These are phyloP conservation scores for Penicillium goetzii DNA, from an alignment of 495 filamentous ascomycete genomes.

Conservation along the genomic window DNA sequence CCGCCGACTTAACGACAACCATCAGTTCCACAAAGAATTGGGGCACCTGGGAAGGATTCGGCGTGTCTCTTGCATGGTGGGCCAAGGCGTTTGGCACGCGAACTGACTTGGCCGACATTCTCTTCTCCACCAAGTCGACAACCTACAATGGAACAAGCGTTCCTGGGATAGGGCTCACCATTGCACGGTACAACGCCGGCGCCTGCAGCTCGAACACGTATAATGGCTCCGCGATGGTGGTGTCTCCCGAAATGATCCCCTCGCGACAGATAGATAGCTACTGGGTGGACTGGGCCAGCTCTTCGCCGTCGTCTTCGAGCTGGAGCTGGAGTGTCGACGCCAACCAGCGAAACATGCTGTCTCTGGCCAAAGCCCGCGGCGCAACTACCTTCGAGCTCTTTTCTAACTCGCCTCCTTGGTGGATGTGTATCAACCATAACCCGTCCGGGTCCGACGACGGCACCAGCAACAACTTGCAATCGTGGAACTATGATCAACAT, in stretches of 20 bases:
- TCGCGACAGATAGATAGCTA: slow-evolving; percentile 20
- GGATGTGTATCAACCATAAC: slow-evolving; percentile 20
- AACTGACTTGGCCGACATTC: slow-evolving; percentile 19
- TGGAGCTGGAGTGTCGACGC: slow-evolving; percentile 25
- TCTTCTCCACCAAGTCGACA: slow-evolving; percentile 18
- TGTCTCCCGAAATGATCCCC: slow-evolving; percentile 16
- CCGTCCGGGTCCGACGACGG: slow-evolving; percentile 17
- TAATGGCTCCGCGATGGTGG: slow-evolving; percentile 16
- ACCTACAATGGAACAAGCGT: slow-evolving; percentile 10
- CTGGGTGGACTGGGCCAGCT: slow-evolving; percentile 18
- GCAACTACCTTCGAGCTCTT: slow-evolving; percentile 24
- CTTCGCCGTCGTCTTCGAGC: slow-evolving; percentile 18
- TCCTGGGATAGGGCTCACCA: slow-evolving; percentile 21
- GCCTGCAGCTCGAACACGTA: slow-evolving; percentile 21
- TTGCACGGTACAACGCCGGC: slow-evolving; percentile 22
- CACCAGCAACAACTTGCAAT: slow-evolving; percentile 18
- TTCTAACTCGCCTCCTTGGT: slow-evolving; percentile 25
- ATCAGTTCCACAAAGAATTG: slow-evolving; percentile 15
- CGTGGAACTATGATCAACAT: slow-evolving; percentile 23
- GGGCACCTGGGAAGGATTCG: slow-evolving; percentile 18
- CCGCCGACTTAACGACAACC: slow-evolving; percentile 12
- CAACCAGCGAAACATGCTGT: slow-evolving; percentile 23
- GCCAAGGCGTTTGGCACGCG: slow-evolving; percentile 19
- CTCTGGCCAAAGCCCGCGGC: slow-evolving; percentile 15
- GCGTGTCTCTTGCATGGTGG: slow-evolving; percentile 26